phyloP scores from a whole-genome alignment of 176 grass and related monocot species.

The Triticum turgidum region DNA sequence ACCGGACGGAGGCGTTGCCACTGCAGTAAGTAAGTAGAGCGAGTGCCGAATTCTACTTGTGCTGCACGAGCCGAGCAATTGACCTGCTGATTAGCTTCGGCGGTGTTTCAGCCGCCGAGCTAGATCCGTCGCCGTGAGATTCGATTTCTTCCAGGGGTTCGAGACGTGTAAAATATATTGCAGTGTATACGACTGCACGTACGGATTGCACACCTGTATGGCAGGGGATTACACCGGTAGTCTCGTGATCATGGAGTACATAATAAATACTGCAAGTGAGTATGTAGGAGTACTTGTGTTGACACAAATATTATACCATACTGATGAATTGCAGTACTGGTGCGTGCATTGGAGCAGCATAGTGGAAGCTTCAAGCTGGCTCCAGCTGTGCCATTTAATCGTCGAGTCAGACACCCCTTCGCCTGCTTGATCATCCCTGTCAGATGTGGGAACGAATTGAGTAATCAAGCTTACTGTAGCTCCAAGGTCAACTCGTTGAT shows the following conservation, averaged over 20 bases:
- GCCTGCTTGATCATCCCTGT: too few relatives aligned
- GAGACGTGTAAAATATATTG: background rate
- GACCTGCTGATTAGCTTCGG: too few relatives aligned
- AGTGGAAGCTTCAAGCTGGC: too few relatives aligned
- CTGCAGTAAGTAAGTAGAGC: too few relatives aligned
- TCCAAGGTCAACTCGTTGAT: background rate
- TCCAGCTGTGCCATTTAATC: slow-evolving; percentile 13
- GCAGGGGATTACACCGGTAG: background rate
- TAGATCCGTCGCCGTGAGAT: background rate
- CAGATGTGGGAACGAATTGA: background rate
- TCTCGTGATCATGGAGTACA: background rate
- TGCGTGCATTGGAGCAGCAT: too few relatives aligned
- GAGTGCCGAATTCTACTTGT: background rate
- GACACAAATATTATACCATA: background rate
- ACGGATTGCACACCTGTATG: too few relatives aligned
- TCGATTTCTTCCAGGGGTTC: background rate
- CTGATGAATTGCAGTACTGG: too few relatives aligned
- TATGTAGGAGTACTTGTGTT: background rate
- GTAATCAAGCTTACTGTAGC: background rate
- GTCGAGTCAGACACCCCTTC: too few relatives aligned
- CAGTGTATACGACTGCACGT: too few relatives aligned
- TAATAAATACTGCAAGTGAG: background rate
- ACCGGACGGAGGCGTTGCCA: background rate
- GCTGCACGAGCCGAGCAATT: too few relatives aligned
- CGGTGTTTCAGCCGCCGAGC: background rate